These are phyloP conservation scores for Alnus rubra DNA, from an alignment of 306 rosid genomes.

Conservation along the genomic window DNA sequence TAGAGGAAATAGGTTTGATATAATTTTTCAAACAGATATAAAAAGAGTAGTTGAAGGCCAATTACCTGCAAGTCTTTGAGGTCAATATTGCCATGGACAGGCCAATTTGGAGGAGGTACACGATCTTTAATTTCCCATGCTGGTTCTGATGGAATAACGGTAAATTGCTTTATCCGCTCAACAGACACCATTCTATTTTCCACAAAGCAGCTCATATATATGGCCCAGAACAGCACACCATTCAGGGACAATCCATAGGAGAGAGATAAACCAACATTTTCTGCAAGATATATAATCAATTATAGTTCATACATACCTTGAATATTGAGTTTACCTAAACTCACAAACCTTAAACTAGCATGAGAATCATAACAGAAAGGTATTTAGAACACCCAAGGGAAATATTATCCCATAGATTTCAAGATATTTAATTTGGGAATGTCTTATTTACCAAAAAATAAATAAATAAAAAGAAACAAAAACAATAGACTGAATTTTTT, in stretches of 20 bases:
- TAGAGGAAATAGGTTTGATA: not conserved
- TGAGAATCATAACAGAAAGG: not conserved
- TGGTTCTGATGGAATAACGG: constrained; percentile 79
- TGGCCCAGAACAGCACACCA: constrained; percentile 66
- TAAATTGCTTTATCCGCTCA: constrained; percentile 86
- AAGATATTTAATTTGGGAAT: not conserved
- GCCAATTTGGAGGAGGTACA: constrained; percentile 82
- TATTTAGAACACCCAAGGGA: not conserved
- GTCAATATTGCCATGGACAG: constrained; percentile 73
- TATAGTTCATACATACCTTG: not conserved
- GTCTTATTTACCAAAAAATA: not conserved
- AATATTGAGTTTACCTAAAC: not conserved
- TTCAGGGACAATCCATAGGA: constrained; percentile 89
- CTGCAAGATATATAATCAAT: constrained; percentile 41
- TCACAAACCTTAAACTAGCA: not conserved
- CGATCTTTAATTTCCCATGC: constrained; percentile 64
- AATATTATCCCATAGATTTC: not conserved
- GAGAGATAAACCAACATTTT: constrained; percentile 83
- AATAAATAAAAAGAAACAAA: not conserved
- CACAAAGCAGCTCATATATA: constrained; percentile 83
- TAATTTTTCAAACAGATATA: not conserved
- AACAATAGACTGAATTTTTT: not conserved
- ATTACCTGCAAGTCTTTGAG: constrained; percentile 80
- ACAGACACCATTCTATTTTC: constrained; percentile 98
- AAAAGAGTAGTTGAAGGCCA: not conserved